Conservation (phyloP, 177 flowering plant genomes). For the Tripterygium wilfordii region DNA sequence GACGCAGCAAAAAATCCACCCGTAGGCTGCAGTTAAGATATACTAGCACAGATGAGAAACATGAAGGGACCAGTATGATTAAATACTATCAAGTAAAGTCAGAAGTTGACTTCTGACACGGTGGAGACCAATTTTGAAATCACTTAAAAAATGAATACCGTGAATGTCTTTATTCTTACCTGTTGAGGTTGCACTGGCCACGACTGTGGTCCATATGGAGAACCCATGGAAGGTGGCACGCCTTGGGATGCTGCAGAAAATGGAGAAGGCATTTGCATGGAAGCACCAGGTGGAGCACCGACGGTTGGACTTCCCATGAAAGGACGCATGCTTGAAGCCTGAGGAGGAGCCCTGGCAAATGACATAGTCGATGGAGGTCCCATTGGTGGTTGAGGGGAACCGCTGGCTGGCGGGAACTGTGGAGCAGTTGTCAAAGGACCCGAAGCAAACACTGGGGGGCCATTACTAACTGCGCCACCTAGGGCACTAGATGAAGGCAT, state of each 20-base stretch:
- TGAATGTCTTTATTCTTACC: conserved; percentile 25
- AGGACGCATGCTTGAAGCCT: conserved; percentile 29
- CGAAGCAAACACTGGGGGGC: conserved; percentile 41
- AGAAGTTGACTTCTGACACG: too few relatives aligned
- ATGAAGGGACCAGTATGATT: too few relatives aligned
- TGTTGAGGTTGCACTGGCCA: conserved; percentile 53
- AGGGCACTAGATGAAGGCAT: conserved; percentile 28
- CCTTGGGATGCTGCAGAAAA: conserved; percentile 28
- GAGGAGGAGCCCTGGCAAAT: conserved; percentile 29
- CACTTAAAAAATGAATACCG: neutral
- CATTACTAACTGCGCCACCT: conserved; percentile 42
- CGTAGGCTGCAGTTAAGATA: too few relatives aligned
- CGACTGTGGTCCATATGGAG: conserved; percentile 52
- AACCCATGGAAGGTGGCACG: conserved; percentile 14
- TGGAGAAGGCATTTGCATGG: conserved; percentile 29
- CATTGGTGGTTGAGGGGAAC: conserved; percentile 29
- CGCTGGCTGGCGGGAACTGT: conserved; percentile 33
- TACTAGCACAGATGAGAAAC: too few relatives aligned
- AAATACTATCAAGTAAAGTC: too few relatives aligned
- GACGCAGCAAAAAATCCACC: too few relatives aligned
- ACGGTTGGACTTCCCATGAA: conserved; percentile 29
- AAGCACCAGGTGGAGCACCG: conserved; percentile 24
- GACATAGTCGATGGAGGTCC: conserved; percentile 38
- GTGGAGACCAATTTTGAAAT: neutral
- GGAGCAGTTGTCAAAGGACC: conserved; percentile 30